A percentile compares a stretch with the other conserved stretches of the same genome.
These are phyloP conservation scores for Melampsora abietis-canadensis DNA, from an alignment of 1,284 basidiomycete species.

Conservation along the genomic window DNA sequence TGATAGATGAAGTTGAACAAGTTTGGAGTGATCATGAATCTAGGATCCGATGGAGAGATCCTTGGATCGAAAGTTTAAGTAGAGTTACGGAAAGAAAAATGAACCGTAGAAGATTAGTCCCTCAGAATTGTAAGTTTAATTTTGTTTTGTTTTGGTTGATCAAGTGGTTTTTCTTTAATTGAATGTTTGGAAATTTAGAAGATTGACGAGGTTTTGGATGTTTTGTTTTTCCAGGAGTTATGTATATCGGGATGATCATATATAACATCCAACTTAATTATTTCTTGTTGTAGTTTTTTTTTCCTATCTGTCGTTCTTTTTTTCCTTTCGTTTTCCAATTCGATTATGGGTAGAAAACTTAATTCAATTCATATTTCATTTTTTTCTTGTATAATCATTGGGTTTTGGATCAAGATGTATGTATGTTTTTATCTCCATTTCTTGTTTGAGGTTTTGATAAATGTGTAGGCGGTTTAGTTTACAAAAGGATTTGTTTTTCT, in stretches of 20 bases:
- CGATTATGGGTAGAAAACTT: background rate
- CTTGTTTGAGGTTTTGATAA: background rate
- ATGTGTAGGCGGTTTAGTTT: background rate
- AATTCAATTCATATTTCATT: background rate
- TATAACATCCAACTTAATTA: background rate
- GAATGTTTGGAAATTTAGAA: too few species aligned
- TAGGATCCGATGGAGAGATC: conserved; percentile 22
- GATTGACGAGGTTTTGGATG: too few species aligned
- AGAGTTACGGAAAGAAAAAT: conserved; percentile 5
- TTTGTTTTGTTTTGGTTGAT: too few species aligned
- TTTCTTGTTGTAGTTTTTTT: background rate
- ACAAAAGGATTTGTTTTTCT: background rate
- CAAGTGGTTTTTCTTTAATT: too few species aligned
- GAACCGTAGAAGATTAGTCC: background rate
- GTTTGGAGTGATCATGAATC: conserved; percentile 37
- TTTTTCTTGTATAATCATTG: background rate
- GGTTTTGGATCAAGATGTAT: background rate
- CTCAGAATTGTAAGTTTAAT: too few species aligned
- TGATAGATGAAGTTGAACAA: conserved; percentile 42
- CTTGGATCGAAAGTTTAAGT: conserved; percentile 23
- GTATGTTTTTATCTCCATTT: background rate
- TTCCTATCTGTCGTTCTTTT: background rate
- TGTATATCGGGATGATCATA: too few species aligned
- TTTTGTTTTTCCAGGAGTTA: too few species aligned
- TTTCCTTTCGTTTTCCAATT: background rate